Evolutionary conservation across 78 protist species (phyloP), one percentile per base, ranked within the genome.

Genomic region (Acrasis kona): DNA sequence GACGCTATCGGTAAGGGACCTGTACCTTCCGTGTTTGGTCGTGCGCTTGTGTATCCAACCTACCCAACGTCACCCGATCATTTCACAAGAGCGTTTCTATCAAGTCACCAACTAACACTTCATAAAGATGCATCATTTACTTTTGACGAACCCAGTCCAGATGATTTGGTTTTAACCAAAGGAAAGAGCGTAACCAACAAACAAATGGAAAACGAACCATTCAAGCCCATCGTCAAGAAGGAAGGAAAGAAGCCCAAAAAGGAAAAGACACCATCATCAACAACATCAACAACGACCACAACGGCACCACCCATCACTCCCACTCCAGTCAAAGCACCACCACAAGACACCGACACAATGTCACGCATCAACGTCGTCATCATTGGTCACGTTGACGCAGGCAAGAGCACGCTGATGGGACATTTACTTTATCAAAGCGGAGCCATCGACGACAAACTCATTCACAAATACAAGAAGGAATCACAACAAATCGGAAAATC

Each of bases 381-480:
- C 30, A 39, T 73, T 28, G 82, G 82, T 28, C 82, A 79, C 6
- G n/a, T n/a, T n/a, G 82, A 79, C 35, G 70, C 82, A 2, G 82
- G 82, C 3, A 79, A 79, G 32, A 32, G 65, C 36, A 79, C 82
- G 5, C 82, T 91, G 9, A 92, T 90, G 90, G 99, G 99, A 1
- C 97, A 93, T 70, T 10, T 96, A 36, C 50, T 96, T 27, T 82
- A 34, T 80, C 35, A 70, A 32, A 34, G 82, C 7, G 95, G 93
- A 6, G 30, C 36, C 3, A 86, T 94, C 1, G 68, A 70, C n/a
- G 28, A 32, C 36, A 35, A 82, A 34, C 2, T 2, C 36, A 65
- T 96, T 79, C 71, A 76, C 81, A 95, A 90, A 73, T 81, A 39
- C 38, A 95, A 95, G 72, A 64, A 64, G 7, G 97, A 95, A 29